phyloP scores from a whole-genome alignment of 2,329 filamentous ascomycete genomes.

The Apiospora marii region DNA sequence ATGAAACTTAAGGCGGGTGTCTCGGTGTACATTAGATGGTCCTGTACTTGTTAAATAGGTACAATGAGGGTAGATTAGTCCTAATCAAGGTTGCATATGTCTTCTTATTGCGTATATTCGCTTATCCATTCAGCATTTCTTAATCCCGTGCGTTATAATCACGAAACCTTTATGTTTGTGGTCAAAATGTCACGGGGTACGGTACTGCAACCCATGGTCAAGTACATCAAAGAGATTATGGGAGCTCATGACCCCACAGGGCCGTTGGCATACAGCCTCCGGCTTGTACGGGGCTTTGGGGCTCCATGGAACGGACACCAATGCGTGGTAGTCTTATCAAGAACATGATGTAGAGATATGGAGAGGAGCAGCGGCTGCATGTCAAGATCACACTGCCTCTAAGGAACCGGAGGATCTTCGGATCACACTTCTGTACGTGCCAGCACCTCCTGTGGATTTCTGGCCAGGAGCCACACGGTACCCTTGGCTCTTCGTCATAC shows the following conservation, averaged over 20 bases:
- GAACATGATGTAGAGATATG: background rate
- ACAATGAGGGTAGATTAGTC: constrained; percentile 15
- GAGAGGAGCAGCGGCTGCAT: background rate
- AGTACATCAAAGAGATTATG: background rate
- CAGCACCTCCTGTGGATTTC: background rate
- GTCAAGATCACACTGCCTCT: background rate
- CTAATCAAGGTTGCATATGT: constrained; percentile 20
- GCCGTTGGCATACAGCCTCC: background rate
- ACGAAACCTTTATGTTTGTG: background rate
- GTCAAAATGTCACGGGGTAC: no score
- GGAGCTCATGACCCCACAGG: background rate
- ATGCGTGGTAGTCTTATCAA: background rate
- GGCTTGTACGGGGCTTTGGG: no score
- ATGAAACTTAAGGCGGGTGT: constrained; percentile 3
- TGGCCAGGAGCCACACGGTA: background rate
- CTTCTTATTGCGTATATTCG: constrained; percentile 14
- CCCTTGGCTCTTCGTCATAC: background rate
- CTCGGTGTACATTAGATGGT: constrained; percentile 36
- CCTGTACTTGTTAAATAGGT: constrained; percentile 20
- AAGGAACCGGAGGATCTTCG: background rate
- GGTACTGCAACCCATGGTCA: no score
- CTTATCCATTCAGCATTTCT: background rate
- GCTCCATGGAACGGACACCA: no score
- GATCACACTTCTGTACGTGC: background rate
- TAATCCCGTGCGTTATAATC: background rate